Evolutionary conservation across 345 rosid genomes (phyloP).

Genomic region (Heritiera fomes): DNA sequence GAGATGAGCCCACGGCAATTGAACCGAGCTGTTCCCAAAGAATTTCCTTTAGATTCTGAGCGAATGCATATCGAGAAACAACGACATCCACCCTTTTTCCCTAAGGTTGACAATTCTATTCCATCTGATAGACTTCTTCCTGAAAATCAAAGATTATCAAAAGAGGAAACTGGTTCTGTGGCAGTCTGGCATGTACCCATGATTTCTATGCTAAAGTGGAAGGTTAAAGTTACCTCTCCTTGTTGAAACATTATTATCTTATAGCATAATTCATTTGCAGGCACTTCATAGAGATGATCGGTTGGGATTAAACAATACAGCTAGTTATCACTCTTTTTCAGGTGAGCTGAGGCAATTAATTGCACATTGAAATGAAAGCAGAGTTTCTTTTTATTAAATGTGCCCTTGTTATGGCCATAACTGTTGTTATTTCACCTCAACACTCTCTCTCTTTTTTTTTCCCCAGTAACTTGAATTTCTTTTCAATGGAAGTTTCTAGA

Average conservation of each 20-base stretch:
- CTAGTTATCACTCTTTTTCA: conserved; percentile 61
- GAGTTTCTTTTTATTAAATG: background rate
- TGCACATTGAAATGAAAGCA: background rate
- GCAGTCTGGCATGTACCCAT: background rate
- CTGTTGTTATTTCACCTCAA: background rate
- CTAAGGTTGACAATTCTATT: conserved; percentile 64
- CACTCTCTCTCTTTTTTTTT: background rate
- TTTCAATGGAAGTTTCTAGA: background rate
- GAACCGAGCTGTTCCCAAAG: conserved; percentile 60
- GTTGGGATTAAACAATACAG: conserved; percentile 44
- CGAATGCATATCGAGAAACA: conserved; percentile 65
- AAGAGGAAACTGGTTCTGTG: conserved; percentile 56
- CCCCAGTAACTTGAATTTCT: background rate
- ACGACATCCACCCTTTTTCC: conserved; percentile 57
- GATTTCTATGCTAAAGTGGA: background rate
- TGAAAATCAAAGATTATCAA: conserved; percentile 77
- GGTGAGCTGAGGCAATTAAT: conserved; percentile 46
- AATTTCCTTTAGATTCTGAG: conserved; percentile 67
- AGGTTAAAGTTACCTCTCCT: conserved; percentile 10
- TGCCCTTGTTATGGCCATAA: background rate
- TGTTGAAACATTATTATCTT: conserved; percentile 1
- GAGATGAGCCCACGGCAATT: conserved; percentile 76
- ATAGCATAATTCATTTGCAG: conserved; percentile 45
- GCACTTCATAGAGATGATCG: conserved; percentile 60
- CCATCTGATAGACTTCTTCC: conserved; percentile 69